Evolutionary conservation across 331 rosid species (phyloP).

Genomic region (Malus hybrid): DNA sequence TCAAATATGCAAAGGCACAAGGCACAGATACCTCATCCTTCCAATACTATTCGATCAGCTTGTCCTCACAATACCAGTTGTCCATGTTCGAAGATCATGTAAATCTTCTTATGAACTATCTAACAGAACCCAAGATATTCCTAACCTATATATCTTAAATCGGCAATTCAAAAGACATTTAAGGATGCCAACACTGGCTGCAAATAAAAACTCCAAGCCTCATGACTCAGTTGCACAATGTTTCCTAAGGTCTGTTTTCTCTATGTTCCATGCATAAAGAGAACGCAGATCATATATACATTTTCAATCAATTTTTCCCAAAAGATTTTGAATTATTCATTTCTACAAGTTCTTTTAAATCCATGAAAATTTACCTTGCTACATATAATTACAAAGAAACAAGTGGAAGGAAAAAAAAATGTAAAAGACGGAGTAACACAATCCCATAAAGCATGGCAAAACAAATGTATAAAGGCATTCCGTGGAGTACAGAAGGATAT

Average conservation of each 20-base stretch:
- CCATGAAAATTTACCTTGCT: neutral
- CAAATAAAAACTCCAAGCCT: neutral
- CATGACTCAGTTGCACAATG: neutral
- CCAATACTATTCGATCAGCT: neutral
- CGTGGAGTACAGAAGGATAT: too few species aligned
- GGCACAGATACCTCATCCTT: neutral
- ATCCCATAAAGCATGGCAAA: neutral
- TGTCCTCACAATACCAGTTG: neutral
- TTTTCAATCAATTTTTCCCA: neutral
- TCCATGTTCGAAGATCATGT: neutral
- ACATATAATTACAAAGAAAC: neutral
- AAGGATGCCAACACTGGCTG: neutral
- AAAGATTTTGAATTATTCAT: too few species aligned
- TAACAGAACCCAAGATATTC: neutral
- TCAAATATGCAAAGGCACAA: neutral
- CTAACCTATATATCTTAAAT: neutral
- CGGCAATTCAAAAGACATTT: neutral
- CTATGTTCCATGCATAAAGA: neutral
- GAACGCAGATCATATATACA: neutral
- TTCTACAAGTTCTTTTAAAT: neutral
- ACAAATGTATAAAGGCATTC: neutral
- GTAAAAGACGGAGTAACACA: neutral
- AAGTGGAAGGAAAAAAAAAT: neutral
- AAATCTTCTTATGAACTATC: neutral
- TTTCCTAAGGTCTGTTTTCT: neutral